Conservation (phyloP, 768 basidiomycete genomes). For the Candolleomyces efflorescens region DNA sequence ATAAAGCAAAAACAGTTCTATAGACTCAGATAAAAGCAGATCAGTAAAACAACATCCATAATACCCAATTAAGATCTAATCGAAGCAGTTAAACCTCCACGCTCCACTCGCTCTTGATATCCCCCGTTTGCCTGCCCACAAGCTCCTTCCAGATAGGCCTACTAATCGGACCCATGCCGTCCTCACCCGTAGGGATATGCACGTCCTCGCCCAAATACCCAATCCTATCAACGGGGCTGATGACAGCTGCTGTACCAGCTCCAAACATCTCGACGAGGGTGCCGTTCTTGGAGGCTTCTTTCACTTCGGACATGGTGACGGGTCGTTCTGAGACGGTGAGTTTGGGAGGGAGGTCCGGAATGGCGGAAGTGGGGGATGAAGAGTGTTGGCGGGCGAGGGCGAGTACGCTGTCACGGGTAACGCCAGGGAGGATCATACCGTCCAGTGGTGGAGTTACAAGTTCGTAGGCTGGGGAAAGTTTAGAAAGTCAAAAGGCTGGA, state of each 20-base stretch:
- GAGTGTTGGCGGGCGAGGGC: constrained; percentile 55
- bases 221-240: constrained; percentile 60
- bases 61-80: too few relatives aligned
- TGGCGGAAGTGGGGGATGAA: constrained; percentile 26
- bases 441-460: constrained; percentile 81
- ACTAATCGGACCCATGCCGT: constrained; percentile 51
- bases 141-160: constrained; percentile 61
- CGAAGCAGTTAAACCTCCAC: constrained; percentile 2
- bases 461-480: constrained; percentile 48
- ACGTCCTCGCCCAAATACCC: constrained; percentile 44
- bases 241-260: constrained; percentile 73
- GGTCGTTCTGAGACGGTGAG: constrained; percentile 51
- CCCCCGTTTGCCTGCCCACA: constrained; percentile 68
- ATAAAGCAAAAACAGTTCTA: too few relatives aligned
- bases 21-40: too few relatives aligned
- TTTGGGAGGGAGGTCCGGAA: constrained; percentile 39
- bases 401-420: constrained; percentile 80
- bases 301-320: constrained; percentile 59
- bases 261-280: constrained; percentile 71
- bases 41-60: too few relatives aligned
- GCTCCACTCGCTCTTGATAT: constrained; percentile 8
- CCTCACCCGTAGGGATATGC: constrained; percentile 36
- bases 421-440: constrained; percentile 86
- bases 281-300: constrained; percentile 41
- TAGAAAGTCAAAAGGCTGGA: not conserved